phyloP scores from a whole-genome alignment of 768 basidiomycete genomes.

The Lentinus brumalis region DNA sequence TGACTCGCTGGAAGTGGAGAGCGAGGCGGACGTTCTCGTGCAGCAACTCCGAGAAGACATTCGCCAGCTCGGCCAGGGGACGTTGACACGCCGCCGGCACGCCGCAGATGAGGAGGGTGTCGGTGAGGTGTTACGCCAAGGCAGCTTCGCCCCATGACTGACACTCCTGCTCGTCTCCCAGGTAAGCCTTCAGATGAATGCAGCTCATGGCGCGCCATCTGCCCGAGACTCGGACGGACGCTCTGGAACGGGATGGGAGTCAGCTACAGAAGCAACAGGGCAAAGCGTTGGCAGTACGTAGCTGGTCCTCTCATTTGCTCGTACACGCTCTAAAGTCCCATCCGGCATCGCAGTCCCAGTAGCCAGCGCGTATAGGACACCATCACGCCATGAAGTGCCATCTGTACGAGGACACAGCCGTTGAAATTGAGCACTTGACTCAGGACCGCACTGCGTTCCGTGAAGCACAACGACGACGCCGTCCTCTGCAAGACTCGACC shows the following conservation, averaged over 20 bases:
- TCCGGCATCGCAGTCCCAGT: constrained; percentile 10
- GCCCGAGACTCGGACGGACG: constrained; percentile 7
- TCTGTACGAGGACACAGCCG: constrained; percentile 10
- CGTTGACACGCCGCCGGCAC: background rate
- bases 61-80: background rate
- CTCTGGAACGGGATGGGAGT: background rate
- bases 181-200: background rate
- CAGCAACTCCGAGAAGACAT: background rate
- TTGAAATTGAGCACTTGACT: no score
- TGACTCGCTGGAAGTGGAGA: background rate
- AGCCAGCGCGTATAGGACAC: background rate
- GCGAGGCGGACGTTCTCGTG: background rate
- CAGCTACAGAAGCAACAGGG: background rate
- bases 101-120: constrained; percentile 5
- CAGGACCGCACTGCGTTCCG: no score
- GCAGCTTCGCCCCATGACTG: background rate
- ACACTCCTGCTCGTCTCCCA: background rate
- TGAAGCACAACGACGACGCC: no score
- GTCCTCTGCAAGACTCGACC: constrained; percentile 44
- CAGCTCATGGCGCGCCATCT: constrained; percentile 18
- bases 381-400: constrained; percentile 7
- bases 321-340: background rate
- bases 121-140: background rate
- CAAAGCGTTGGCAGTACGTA: background rate
- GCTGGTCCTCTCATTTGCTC: background rate